Conservation (phyloP, 2,329 filamentous ascomycete species). For the Monosporascus sp. region DNA sequence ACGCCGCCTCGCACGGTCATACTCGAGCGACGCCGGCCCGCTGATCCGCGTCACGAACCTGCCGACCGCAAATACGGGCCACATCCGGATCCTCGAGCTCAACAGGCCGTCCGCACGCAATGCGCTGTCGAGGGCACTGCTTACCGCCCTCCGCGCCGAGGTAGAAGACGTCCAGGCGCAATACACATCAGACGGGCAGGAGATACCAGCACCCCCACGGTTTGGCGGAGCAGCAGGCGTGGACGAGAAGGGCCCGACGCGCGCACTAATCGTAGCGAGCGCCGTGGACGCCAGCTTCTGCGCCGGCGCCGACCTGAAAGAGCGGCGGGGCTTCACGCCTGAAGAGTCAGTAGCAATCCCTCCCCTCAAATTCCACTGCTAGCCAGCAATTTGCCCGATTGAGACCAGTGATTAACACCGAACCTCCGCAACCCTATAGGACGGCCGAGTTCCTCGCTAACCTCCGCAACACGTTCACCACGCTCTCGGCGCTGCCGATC, state of each 20-base stretch:
- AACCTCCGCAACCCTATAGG: slow-evolving; percentile 38
- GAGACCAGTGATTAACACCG: slow-evolving; percentile 10
- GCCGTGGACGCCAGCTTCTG: slow-evolving; percentile 87
- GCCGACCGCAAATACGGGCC: slow-evolving; percentile 72
- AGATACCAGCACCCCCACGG: slow-evolving; percentile 34
- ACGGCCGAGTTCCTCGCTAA: slow-evolving; percentile 71
- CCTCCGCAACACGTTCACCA: slow-evolving; percentile 70
- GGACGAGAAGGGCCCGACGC: slow-evolving; percentile 53
- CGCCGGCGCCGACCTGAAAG: slow-evolving; percentile 90
- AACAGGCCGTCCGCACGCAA: slow-evolving; percentile 84
- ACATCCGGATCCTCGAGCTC: slow-evolving; percentile 82
- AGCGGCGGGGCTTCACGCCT: slow-evolving; percentile 68
- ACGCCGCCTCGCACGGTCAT: slow-evolving; percentile 21
- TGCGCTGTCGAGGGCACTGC: slow-evolving; percentile 76
- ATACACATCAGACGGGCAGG: slow-evolving; percentile 51
- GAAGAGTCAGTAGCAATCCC: slow-evolving; percentile 59
- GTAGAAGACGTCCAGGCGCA: slow-evolving; percentile 65
- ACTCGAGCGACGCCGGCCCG: slow-evolving; percentile 41
- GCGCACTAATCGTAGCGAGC: slow-evolving; percentile 79
- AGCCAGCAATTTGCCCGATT: not conserved
- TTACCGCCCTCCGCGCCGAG: slow-evolving; percentile 66
- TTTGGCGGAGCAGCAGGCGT: slow-evolving; percentile 41
- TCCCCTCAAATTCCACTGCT: not conserved
- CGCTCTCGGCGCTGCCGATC: slow-evolving; percentile 70
- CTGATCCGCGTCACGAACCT: slow-evolving; percentile 68